Conservation (phyloP, 805 yeast genomes). For the Candida railenensis region DNA sequence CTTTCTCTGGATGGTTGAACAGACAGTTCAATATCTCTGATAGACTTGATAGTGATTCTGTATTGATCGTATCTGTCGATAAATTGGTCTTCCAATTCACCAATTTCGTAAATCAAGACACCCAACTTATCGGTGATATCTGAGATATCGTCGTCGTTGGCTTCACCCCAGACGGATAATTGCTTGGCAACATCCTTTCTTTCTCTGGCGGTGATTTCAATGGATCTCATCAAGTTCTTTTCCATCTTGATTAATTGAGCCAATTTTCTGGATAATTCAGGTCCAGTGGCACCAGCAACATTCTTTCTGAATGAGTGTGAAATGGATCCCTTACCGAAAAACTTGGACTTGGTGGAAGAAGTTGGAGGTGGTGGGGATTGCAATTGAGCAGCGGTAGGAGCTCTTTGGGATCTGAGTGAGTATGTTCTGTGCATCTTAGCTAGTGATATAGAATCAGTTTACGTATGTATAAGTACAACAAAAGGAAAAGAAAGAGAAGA, state of each 20-base stretch:
- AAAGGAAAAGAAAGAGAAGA: neutral
- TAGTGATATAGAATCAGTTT: neutral
- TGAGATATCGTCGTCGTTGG: constrained; percentile 93
- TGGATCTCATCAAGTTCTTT: constrained; percentile 90
- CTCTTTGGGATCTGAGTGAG: constrained; percentile 73
- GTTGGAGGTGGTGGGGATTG: constrained; percentile 82
- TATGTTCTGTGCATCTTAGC: constrained; percentile 76
- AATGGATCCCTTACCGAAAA: constrained; percentile 73
- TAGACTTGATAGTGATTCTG: constrained; percentile 90
- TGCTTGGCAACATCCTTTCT: constrained; percentile 96
- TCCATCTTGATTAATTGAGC: constrained; percentile 93
- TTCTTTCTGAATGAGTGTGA: constrained; percentile 72
- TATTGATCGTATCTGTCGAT: constrained; percentile 98
- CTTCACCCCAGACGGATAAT: constrained; percentile 96
- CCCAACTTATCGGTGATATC: constrained; percentile 98
- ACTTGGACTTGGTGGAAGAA: constrained; percentile 67
- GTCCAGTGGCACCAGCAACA: constrained; percentile 91
- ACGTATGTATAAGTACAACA: neutral
- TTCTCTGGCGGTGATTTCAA: constrained; percentile 91
- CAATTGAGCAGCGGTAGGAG: constrained; percentile 80
- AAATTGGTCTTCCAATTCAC: constrained; percentile 97
- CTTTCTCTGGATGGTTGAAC: constrained; percentile 99
- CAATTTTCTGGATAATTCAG: constrained; percentile 89
- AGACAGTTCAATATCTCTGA: constrained; percentile 95
- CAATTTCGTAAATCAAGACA: constrained; percentile 91